Conservation (phyloP, 1,284 basidiomycete species). For the Prillingera fragicola region DNA sequence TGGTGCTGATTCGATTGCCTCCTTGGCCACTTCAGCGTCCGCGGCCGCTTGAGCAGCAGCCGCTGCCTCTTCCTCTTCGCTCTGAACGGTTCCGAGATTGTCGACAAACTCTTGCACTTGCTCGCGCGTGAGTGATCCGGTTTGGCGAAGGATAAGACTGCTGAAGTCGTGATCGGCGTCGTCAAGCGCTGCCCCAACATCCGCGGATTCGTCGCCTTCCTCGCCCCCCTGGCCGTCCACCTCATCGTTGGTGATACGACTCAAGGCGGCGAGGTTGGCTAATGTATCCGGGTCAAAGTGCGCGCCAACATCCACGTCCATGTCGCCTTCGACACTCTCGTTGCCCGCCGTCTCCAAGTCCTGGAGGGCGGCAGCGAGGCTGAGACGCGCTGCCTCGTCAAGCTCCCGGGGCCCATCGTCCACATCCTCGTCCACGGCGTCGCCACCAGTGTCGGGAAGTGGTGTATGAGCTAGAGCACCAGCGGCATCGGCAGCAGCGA, state of each 20-base stretch:
- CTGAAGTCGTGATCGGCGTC: constrained; percentile 13
- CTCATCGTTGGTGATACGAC: constrained; percentile 19
- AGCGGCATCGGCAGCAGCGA: not conserved
- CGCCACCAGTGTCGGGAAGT: not conserved
- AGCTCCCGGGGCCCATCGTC: not conserved
- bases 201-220: constrained; percentile 14
- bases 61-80: constrained; percentile 7
- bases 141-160: constrained; percentile 9
- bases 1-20: not conserved
- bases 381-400: not conserved
- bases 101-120: constrained; percentile 35
- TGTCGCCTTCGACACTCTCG: no score
- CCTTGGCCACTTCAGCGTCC: not conserved
- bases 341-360: constrained; percentile 3
- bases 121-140: constrained; percentile 23
- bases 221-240: not conserved
- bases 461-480: not conserved
- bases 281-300: constrained; percentile 39
- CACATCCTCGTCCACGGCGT: not conserved
- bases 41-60: not conserved
- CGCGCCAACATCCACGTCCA: not conserved
- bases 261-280: constrained; percentile 42
- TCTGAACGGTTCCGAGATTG: constrained; percentile 13
- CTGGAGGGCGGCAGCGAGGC: constrained; percentile 14
- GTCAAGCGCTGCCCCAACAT: constrained; percentile 1